Conservation (phyloP, 1,284 basidiomycete species). For the Cystobasidium sp. region DNA sequence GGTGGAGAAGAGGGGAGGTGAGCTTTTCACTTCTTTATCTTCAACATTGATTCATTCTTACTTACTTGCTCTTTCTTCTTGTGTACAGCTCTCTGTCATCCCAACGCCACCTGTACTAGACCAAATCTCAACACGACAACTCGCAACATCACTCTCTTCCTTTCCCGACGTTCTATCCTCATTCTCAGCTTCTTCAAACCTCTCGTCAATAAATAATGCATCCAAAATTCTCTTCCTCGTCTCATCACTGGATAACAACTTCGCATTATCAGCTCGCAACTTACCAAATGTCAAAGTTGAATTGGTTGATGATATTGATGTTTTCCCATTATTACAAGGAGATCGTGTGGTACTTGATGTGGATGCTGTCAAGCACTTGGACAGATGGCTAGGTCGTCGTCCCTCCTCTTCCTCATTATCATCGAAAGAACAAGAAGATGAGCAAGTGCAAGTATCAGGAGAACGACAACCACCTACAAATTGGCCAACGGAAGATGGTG, state of each 20-base stretch:
- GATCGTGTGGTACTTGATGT: conserved; percentile 38
- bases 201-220: neutral
- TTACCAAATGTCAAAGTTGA: conserved; percentile 24
- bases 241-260: conserved; percentile 25
- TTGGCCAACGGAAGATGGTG: conserved; percentile 9
- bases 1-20: conserved; percentile 45
- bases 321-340: conserved; percentile 38
- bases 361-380: conserved; percentile 28
- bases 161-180: conserved; percentile 5
- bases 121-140: conserved; percentile 31
- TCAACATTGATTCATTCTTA: neutral
- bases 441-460: neutral
- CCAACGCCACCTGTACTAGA: conserved; percentile 24
- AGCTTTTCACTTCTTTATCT: conserved; percentile 10
- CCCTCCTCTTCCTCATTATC: no score
- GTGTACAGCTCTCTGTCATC: conserved; percentile 34
- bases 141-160: conserved; percentile 7
- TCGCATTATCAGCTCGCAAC: conserved; percentile 40
- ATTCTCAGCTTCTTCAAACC: conserved; percentile 9
- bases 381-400: conserved; percentile 20
- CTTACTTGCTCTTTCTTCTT: neutral
- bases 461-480: neutral
- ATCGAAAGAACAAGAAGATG: no score
- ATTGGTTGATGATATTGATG: conserved; percentile 34
- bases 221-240: conserved; percentile 36